Evolutionary conservation across 2,329 filamentous ascomycete genomes (phyloP), one percentile per base, ranked within the genome.

Genomic region (Helicocarpus griseus): DNA sequence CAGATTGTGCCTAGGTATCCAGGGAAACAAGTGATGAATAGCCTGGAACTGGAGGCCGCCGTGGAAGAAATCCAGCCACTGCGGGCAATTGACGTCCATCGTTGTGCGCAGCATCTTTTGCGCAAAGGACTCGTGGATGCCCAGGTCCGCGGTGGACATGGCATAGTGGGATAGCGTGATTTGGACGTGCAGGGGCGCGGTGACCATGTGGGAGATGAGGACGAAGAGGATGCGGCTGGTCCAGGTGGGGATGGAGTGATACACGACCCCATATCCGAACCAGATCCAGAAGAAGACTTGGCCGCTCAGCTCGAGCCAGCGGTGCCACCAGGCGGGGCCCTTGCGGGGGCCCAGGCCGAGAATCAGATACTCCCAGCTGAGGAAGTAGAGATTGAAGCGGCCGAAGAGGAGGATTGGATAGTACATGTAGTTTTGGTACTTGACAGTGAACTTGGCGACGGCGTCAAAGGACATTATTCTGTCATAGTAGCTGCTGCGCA

Each of bases 81-180:
- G 75, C 0, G 89, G 87, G 63, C 89, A 94, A 64, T 93, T 87
- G 19, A 94, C 83, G 57, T 95, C 89, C 89, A 95, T 95, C 9
- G 89, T 95, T 1, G 89, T 95, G 59, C 89, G 83, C 39, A 95
- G 76, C 85, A 94, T 93, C 67, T 84, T 86, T 69, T 95, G 89
- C 0, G 89, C 82, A 66, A 95, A 95, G 0, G 87, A 93, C 66
- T 95, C 89, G 48, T 83, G 76, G 1, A 85, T 81, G 0, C 89
- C 89, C 13, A 95, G 76, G 60, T 95, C 87, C 7, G 87, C 79
- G 0, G 89, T 95, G 61, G 87, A 90, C 89, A 95, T 95, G 57
- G 87, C 87, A 69, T 93, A 95, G 69, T 95, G 89, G 2, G 87
- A 93, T 17, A 95, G 78, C 0, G 89, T 93, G 65, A 95, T 94